These are phyloP conservation scores for Diaporthe sp. DNA, from an alignment of 2,329 filamentous ascomycete genomes.

Conservation along the genomic window DNA sequence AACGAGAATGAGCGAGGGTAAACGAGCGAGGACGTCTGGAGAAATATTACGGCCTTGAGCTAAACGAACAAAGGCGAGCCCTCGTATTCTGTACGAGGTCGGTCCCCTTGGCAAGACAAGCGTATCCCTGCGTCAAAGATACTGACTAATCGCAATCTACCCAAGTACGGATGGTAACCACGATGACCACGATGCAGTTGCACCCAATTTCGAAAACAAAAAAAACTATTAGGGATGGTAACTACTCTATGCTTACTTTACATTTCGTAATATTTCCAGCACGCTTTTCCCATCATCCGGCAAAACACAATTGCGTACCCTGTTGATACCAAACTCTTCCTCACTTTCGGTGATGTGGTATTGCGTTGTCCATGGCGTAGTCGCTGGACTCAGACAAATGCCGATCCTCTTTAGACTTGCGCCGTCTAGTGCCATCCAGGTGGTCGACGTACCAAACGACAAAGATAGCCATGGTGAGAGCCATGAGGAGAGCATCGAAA, in stretches of 20 bases:
- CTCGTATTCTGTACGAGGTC: not conserved
- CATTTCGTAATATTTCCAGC: not conserved
- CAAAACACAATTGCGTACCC: not conserved
- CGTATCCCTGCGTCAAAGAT: not conserved
- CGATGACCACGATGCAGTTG: too few species aligned
- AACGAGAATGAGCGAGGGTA: not conserved
- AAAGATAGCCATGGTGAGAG: slow-evolving; percentile 31
- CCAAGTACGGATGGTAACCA: not conserved
- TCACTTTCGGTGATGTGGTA: not conserved
- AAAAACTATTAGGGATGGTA: not conserved
- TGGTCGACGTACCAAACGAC: not conserved
- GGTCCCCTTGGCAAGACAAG: not conserved
- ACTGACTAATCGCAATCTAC: not conserved
- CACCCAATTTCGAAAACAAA: too few species aligned
- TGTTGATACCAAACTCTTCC: not conserved
- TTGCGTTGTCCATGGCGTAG: not conserved
- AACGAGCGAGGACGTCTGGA: slow-evolving; percentile 5
- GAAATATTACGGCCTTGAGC: not conserved
- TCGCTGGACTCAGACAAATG: not conserved
- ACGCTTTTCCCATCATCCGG: not conserved
- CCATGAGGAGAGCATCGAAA: slow-evolving; percentile 44
- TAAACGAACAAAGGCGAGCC: not conserved
- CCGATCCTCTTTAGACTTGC: not conserved
- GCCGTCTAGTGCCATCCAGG: not conserved
- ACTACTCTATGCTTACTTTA: not conserved